Conservation (phyloP, 2,329 filamentous ascomycete genomes). For the Arthrinium puccinioides region DNA sequence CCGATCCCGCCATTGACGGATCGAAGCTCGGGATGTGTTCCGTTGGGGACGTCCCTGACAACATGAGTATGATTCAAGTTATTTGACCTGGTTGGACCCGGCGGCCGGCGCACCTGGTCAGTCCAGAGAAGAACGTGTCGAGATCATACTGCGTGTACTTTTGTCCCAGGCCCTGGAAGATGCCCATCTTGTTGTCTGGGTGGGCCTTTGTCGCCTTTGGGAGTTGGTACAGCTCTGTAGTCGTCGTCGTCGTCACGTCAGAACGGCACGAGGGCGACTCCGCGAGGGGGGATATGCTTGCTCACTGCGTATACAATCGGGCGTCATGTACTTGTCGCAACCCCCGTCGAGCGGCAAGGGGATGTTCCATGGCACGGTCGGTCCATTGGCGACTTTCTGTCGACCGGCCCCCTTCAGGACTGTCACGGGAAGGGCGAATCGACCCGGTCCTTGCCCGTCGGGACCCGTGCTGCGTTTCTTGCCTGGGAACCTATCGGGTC, state of each 20-base stretch:
- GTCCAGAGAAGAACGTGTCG: constrained; percentile 25
- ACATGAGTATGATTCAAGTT: too few relatives aligned
- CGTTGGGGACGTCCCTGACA: constrained; percentile 27
- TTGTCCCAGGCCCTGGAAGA: constrained; percentile 32
- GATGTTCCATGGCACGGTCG: constrained; percentile 11
- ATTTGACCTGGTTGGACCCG: not conserved
- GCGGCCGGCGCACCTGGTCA: constrained; percentile 17
- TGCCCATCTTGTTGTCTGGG: constrained; percentile 30
- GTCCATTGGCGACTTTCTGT: constrained; percentile 4
- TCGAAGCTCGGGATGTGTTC: constrained; percentile 27
- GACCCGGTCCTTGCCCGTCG: constrained; percentile 11
- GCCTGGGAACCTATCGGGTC: constrained; percentile 7
- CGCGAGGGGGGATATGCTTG: too few relatives aligned
- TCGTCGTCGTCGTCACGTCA: too few relatives aligned
- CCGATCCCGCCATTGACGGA: constrained; percentile 28
- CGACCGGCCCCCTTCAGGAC: constrained; percentile 1
- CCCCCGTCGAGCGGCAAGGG: constrained; percentile 10
- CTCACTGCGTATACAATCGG: constrained; percentile 20
- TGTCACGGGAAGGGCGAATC: constrained; percentile 14
- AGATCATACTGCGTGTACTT: constrained; percentile 33
- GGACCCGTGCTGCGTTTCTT: constrained; percentile 9
- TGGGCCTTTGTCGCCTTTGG: constrained; percentile 21
- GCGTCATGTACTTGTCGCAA: constrained; percentile 18
- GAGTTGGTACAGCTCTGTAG: constrained; percentile 26
- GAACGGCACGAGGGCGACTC: too few relatives aligned